A percentile compares a stretch with the other conserved stretches of the same genome.
Evolutionary conservation across 768 basidiomycete genomes (phyloP).

Genomic region (Suillus bovinus): DNA sequence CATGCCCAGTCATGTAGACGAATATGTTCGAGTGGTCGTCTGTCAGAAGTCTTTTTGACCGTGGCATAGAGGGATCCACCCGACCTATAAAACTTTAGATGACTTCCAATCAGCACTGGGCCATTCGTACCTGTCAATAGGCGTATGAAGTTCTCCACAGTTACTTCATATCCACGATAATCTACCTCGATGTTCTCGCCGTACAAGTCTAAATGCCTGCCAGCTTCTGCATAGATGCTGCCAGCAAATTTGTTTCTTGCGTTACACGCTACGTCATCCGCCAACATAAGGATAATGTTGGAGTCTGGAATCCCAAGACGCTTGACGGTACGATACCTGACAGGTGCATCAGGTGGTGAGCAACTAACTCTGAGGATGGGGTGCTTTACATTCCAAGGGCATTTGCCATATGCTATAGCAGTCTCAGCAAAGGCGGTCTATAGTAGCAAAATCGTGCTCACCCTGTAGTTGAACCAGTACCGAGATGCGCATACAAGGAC

Average conservation of each 20-base stretch:
- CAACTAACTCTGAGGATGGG: background rate
- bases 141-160: constrained; percentile 93
- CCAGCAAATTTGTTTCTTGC: constrained; percentile 89
- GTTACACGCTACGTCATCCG: constrained; percentile 96
- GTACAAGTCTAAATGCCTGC: constrained; percentile 83
- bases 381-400: constrained; percentile 87
- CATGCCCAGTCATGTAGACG: constrained; percentile 98
- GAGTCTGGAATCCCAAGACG: constrained; percentile 97
- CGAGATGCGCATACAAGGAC: constrained; percentile 92
- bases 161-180: constrained; percentile 97
- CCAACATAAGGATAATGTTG: constrained; percentile 98
- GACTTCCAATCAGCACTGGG: background rate
- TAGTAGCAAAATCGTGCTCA: constrained; percentile 41
- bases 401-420: constrained; percentile 93
- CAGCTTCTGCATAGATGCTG: constrained; percentile 88
- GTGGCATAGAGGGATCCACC: constrained; percentile 79
- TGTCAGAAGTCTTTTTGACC: constrained; percentile 88
- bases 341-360: constrained; percentile 8
- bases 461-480: constrained; percentile 99
- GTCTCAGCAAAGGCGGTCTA: constrained; percentile 1
- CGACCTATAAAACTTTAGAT: constrained; percentile 56
- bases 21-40: constrained; percentile 93
- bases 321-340: constrained; percentile 97
- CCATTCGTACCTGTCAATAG: constrained; percentile 77
- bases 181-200: constrained; percentile 98